Evolutionary conservation across 345 rosid genomes (phyloP).

Genomic region (Geranium rotundifolium): DNA sequence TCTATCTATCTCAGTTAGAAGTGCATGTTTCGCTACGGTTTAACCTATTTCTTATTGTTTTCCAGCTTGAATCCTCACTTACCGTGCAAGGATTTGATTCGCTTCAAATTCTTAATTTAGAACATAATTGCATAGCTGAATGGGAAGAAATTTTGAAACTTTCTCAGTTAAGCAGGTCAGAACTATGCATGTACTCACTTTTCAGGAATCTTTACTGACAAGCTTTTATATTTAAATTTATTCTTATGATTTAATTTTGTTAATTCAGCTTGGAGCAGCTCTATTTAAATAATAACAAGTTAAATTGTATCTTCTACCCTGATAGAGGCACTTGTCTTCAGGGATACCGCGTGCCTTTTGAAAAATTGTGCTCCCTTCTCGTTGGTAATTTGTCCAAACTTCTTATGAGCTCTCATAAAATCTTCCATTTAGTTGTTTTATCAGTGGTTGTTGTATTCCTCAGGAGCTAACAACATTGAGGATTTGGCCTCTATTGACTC

Average conservation of each 20-base stretch:
- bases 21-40: too few species aligned
- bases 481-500: slow-evolving; percentile 60
- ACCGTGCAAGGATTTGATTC: slow-evolving; percentile 46
- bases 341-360: slow-evolving; percentile 40
- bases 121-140: slow-evolving; percentile 64
- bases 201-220: background rate
- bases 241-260: slow-evolving; percentile 7
- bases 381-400: slow-evolving; percentile 37
- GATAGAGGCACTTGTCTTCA: slow-evolving; percentile 17
- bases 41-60: slow-evolving; percentile 1
- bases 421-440: background rate
- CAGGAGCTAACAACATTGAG: slow-evolving; percentile 60
- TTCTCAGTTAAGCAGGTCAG: slow-evolving; percentile 64
- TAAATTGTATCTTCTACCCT: slow-evolving; percentile 45
- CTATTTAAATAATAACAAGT: slow-evolving; percentile 69
- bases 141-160: slow-evolving; percentile 79
- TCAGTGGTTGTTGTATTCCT: slow-evolving; percentile 9
- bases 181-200: slow-evolving; percentile 9
- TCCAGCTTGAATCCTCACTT: slow-evolving; percentile 39
- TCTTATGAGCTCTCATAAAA: background rate
- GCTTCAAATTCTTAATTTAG: slow-evolving; percentile 76
- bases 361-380: slow-evolving; percentile 67
- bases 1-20: background rate
- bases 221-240: background rate
- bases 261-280: slow-evolving; percentile 73